Conservation (phyloP, 2,329 filamentous ascomycete genomes). For the Penicillium italicum region DNA sequence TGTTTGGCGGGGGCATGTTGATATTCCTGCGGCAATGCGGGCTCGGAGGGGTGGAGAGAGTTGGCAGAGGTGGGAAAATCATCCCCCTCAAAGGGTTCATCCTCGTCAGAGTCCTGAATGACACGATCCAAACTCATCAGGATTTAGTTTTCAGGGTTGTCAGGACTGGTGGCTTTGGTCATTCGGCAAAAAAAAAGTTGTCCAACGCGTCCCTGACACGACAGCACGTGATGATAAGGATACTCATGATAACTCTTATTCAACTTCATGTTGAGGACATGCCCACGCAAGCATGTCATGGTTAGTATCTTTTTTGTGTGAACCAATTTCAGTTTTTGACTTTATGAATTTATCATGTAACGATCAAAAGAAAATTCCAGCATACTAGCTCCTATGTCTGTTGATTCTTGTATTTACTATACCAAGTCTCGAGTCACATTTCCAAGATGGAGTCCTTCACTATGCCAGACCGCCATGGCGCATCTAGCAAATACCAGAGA, state of each 20-base stretch:
- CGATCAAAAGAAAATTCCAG: no score
- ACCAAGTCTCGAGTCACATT: no score
- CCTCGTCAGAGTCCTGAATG: conserved; percentile 47
- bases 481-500: no score
- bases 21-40: conserved; percentile 9
- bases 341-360: no score
- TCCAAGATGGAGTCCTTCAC: no score
- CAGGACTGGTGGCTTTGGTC: background rate
- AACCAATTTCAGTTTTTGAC: no score
- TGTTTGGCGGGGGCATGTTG: conserved; percentile 12
- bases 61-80: conserved; percentile 21
- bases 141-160: background rate
- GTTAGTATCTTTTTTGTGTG: no score
- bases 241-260: background rate
- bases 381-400: no score
- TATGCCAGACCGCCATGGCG: no score
- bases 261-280: background rate
- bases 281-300: no score
- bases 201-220: conserved; percentile 25
- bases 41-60: conserved; percentile 19
- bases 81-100: conserved; percentile 34
- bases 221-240: conserved; percentile 34
- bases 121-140: conserved; percentile 38
- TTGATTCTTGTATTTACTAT: no score
- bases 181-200: conserved; percentile 1